Evolutionary conservation across 805 yeast species (phyloP).

Genomic region (Pichia californica): DNA sequence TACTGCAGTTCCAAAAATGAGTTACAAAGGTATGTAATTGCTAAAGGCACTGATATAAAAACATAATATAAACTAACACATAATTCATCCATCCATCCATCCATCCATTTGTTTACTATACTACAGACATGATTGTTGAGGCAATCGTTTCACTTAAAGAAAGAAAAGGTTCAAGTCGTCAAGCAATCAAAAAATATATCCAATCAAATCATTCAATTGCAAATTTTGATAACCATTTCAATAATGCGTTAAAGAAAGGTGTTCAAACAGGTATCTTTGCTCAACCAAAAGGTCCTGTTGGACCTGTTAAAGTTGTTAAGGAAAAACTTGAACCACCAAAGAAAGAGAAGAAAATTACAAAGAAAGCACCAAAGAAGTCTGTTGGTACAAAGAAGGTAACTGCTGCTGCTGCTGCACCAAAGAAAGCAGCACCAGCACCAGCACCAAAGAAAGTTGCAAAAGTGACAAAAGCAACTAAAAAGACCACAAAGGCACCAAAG

Average conservation of each 20-base stretch:
- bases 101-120: background rate
- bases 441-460: background rate
- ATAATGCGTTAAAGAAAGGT: slow-evolving; percentile 73
- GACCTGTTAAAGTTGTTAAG: slow-evolving; percentile 55
- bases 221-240: slow-evolving; percentile 73
- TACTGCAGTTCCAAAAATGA: slow-evolving; percentile 24
- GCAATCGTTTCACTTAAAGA: slow-evolving; percentile 69
- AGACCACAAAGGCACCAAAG: no score
- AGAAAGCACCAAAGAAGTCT: slow-evolving; percentile 1
- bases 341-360: slow-evolving; percentile 1
- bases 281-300: slow-evolving; percentile 89
- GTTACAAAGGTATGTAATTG: slow-evolving; percentile 41
- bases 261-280: slow-evolving; percentile 68
- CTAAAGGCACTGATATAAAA: no score
- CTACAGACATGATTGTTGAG: slow-evolving; percentile 53
- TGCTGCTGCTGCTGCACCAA: background rate
- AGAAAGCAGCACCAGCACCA: background rate
- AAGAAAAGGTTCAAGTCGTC: slow-evolving; percentile 81
- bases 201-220: slow-evolving; percentile 52
- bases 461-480: background rate
- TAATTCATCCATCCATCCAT: no score
- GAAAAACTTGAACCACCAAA: slow-evolving; percentile 9
- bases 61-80: no score
- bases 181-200: slow-evolving; percentile 80
- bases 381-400: slow-evolving; percentile 3